A percentile compares a stretch with the other conserved stretches of the same genome.
These are phyloP conservation scores for Niveomyces coronatus DNA, from an alignment of 2,329 filamentous ascomycete species.

Conservation along the genomic window DNA sequence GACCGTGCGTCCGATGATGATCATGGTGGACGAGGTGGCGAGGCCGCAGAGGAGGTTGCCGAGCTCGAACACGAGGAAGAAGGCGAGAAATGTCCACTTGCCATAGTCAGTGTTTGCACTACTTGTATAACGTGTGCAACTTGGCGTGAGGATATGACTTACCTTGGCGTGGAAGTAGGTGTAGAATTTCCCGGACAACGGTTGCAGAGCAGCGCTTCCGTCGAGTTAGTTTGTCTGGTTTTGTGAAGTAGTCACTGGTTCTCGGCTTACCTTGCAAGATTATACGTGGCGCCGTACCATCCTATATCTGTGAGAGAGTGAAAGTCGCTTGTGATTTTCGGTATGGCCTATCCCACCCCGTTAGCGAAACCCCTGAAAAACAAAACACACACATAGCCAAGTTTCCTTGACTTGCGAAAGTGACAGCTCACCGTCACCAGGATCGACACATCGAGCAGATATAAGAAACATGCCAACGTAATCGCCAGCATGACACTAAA, in stretches of 20 bases:
- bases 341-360: conserved; percentile 27
- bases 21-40: conserved; percentile 31
- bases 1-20: conserved; percentile 40
- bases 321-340: conserved; percentile 39
- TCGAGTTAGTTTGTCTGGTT: conserved; percentile 9
- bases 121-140: neutral
- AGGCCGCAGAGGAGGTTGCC: conserved; percentile 38
- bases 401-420: neutral
- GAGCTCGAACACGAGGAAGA: conserved; percentile 22
- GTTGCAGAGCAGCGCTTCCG: conserved; percentile 36
- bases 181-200: conserved; percentile 42
- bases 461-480: conserved; percentile 34
- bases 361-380: too few species aligned
- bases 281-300: conserved; percentile 44
- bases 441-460: conserved; percentile 43
- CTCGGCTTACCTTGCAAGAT: conserved; percentile 29
- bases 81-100: conserved; percentile 19
- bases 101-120: neutral
- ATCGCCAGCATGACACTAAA: conserved; percentile 26
- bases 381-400: neutral
- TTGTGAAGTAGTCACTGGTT: neutral
- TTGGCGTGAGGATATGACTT: too few species aligned
- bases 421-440: conserved; percentile 34
- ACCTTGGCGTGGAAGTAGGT: conserved; percentile 25
- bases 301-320: conserved; percentile 41